Percentiles rank a stretch among this genome's conserved stretches.
Evolutionary conservation across 2,329 filamentous ascomycete species (phyloP).

Genomic region (Fusarium gaditjirri): DNA sequence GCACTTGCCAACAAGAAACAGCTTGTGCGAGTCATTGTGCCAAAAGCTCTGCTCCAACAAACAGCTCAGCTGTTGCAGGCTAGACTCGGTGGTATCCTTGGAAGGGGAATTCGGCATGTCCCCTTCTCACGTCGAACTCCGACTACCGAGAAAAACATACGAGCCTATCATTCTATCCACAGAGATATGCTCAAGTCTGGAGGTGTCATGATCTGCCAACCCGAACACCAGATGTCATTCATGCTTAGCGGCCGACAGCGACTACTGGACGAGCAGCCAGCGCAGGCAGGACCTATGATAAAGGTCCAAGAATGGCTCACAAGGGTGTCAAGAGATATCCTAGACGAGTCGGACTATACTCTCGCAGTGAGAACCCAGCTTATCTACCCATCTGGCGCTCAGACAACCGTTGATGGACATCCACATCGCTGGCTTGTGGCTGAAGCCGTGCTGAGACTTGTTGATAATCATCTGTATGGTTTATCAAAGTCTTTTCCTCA

Average conservation of each 20-base stretch:
- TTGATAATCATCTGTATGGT: constrained; percentile 53
- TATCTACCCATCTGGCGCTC: constrained; percentile 66
- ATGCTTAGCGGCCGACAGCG: constrained; percentile 69
- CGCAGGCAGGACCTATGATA: constrained; percentile 61
- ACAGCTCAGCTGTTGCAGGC: constrained; percentile 66
- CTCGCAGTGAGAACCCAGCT: constrained; percentile 66
- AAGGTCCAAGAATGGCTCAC: constrained; percentile 63
- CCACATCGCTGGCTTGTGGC: constrained; percentile 63
- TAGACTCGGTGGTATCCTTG: constrained; percentile 64
- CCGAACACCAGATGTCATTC: constrained; percentile 74
- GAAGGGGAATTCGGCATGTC: constrained; percentile 64
- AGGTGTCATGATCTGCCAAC: constrained; percentile 69
- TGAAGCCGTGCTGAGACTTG: constrained; percentile 55
- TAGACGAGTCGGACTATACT: constrained; percentile 73
- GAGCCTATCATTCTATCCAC: constrained; percentile 48
- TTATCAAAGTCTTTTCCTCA: constrained; percentile 49
- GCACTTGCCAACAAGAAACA: constrained; percentile 57
- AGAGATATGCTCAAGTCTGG: constrained; percentile 52
- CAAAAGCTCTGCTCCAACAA: constrained; percentile 66
- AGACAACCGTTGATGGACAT: constrained; percentile 63
- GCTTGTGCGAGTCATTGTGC: constrained; percentile 66
- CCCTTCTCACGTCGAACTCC: constrained; percentile 65
- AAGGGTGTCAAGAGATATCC: constrained; percentile 64
- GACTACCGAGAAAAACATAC: constrained; percentile 48
- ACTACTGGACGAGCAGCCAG: constrained; percentile 59